These are phyloP conservation scores for Corymbia maculata DNA, from an alignment of 345 rosid species.

Conservation along the genomic window DNA sequence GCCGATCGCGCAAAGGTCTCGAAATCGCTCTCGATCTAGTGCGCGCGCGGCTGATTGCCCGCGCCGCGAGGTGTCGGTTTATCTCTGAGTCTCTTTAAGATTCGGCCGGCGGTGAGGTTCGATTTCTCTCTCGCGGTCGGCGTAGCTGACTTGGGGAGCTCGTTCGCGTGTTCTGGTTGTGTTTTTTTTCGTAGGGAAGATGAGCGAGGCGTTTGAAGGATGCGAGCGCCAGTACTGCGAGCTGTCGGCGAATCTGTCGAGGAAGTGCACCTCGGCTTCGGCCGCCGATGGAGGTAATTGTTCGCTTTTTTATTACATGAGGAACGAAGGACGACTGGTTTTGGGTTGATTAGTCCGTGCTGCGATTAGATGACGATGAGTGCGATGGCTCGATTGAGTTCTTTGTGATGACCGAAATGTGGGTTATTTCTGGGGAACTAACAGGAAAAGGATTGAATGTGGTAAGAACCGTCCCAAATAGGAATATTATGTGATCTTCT, in stretches of 20 bases:
- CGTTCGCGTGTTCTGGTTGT: not conserved
- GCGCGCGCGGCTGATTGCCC: not conserved
- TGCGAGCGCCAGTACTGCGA: slow-evolving; percentile 46
- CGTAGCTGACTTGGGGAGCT: not conserved
- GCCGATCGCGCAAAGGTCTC: not conserved
- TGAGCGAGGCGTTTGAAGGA: slow-evolving; percentile 34
- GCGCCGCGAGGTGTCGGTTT: not conserved
- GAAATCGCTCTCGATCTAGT: not conserved
- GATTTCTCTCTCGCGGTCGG: not conserved
- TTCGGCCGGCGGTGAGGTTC: not conserved
- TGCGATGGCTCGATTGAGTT: not conserved
- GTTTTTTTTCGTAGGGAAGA: slow-evolving; percentile 2
- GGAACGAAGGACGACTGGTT: not conserved
- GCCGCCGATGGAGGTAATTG: slow-evolving; percentile 42
- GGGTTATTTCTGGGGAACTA: not conserved
- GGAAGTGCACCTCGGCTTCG: slow-evolving; percentile 38
- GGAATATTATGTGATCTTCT: not conserved
- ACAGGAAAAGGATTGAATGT: not conserved
- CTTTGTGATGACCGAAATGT: not conserved
- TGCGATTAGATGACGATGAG: not conserved
- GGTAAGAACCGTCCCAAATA: not conserved
- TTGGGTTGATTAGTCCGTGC: not conserved
- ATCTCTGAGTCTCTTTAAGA: not conserved
- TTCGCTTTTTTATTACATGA: not conserved
- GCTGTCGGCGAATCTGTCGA: slow-evolving; percentile 48